Evolutionary conservation across 371 early-diverging fungal species (phyloP), one percentile per base, ranked within the genome.

Genomic region (Mucor plumbeus): DNA sequence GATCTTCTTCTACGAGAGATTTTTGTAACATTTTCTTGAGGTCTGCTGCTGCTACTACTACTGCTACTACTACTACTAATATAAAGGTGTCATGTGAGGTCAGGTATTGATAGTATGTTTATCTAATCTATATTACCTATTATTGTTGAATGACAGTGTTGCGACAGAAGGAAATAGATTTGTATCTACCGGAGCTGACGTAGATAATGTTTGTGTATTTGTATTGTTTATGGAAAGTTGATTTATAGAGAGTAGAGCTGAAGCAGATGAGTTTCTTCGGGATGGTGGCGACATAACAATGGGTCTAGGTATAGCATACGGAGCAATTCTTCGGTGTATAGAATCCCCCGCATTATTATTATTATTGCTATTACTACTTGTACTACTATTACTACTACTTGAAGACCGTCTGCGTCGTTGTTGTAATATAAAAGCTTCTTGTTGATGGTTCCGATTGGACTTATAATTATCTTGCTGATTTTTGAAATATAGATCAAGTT

Each of bases 401-500:
- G 70, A 65, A 38, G 65, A 65, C 33, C 61, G 65, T 34, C 60
- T 60, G 40, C 55, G 62, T 39, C 41, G 47, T 43, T 17, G 50
- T n/a, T 56, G 10, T 13, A 44, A 8, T n/a, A 35, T 19, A 40
- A 56, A 53, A 6, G 59, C 50, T 35, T 43, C 62, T 19, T 35
- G 34, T 54, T 60, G 33, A n/a, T 65, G 38, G 21, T 61, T 61
- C 61, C 61, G 61, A 61, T 61, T 61, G 38, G 61, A 36, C 11
- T 50, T 50, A 19, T 21, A 50, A 21, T 9, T 14, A 11, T 55
- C 55, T 38, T 61, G 62, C 55, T 66, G 67, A 13, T 60, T 63
- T 43, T 67, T 50, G 56, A 72, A 26, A 33, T 70, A 71, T 15
- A 79, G 19, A 66, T 85, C 84, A 26, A 87, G 64, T 64, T 87